Evolutionary conservation across 2,329 filamentous ascomycete species (phyloP), one percentile per base, ranked within the genome.

Genomic region (Colletotrichum abscissum): DNA sequence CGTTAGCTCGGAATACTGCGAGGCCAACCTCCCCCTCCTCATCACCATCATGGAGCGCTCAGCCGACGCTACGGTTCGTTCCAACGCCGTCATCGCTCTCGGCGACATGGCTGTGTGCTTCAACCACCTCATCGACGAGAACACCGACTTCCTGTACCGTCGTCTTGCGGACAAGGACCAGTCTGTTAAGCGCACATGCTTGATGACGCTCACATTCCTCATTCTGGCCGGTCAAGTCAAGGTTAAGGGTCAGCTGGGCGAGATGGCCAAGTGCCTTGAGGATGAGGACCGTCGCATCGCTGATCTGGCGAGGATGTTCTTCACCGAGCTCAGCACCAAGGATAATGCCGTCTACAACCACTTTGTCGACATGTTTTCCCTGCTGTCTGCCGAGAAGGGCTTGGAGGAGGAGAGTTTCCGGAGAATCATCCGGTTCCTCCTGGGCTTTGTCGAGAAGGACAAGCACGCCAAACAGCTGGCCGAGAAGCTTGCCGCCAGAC

Each of bases 91-190:
- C 22, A 97, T 99, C 77, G 96, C 97, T 0, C 91, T 99, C 0
- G 97, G 97, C 52, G 97, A 99, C 81, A 99, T 99, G 97, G 97
- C 97, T 0, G 97, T 99, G 26, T 98, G 95, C 88, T 99, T 99
- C 89, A 99, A 99, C 80, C 97, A 99, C 80, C 90, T 99, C 63
- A 98, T 99, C 77, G 97, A 99, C 80, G 97, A 99, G 84, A 98
- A 99, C 83, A 99, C 97, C 0, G 97, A 99, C 81, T 99, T 98
- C 86, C 84, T 99, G 55, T 99, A 99, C 84, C 92, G 97, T 24
- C 92, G 97, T 22, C 89, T 99, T 8, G 97, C 97, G 19, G 97
- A 99, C 79, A 87, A 90, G 19, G 95, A 98, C 78, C 90, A 91
- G 26, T 96, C 93, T 3, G 97, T 99, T 74, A 99, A 98, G 87